Conservation (phyloP, 306 rosid genomes). For the Dryas drummondii region DNA sequence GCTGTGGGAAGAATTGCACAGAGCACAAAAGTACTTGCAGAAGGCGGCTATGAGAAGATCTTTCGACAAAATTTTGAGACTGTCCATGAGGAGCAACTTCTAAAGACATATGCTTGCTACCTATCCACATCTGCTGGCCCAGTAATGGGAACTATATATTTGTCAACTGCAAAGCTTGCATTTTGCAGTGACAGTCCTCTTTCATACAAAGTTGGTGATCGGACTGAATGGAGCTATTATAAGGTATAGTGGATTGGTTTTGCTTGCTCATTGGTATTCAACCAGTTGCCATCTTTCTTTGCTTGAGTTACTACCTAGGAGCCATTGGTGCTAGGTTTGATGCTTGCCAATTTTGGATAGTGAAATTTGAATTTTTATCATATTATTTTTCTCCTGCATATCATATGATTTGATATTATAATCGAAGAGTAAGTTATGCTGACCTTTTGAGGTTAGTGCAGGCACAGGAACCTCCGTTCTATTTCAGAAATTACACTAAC, state of each 20-base stretch:
- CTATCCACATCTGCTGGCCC: slow-evolving; percentile 99
- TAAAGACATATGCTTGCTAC: slow-evolving; percentile 83
- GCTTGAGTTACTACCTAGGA: neutral
- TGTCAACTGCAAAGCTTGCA: slow-evolving; percentile 86
- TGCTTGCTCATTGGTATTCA: slow-evolving; percentile 18
- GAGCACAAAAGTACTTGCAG: slow-evolving; percentile 91
- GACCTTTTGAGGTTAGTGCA: neutral
- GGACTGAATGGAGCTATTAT: slow-evolving; percentile 84
- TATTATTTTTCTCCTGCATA: neutral
- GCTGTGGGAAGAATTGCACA: slow-evolving; percentile 98
- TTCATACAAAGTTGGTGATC: slow-evolving; percentile 64
- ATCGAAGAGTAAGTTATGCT: neutral
- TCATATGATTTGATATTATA: neutral
- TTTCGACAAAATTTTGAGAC: slow-evolving; percentile 81
- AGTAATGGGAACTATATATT: slow-evolving; percentile 79
- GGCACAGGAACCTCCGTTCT: neutral
- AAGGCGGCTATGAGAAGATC: slow-evolving; percentile 97
- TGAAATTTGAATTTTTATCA: neutral
- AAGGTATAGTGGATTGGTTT: slow-evolving; percentile 51
- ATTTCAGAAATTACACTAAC: neutral
- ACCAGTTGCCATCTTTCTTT: neutral
- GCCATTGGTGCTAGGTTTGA: neutral
- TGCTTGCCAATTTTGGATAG: neutral
- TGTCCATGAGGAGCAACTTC: slow-evolving; percentile 76
- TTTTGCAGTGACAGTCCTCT: slow-evolving; percentile 94